A percentile compares a stretch with the other conserved stretches of the same genome.
phyloP scores from a whole-genome alignment of 495 filamentous ascomycete genomes.

The Hypoxylon crocopeplum region DNA sequence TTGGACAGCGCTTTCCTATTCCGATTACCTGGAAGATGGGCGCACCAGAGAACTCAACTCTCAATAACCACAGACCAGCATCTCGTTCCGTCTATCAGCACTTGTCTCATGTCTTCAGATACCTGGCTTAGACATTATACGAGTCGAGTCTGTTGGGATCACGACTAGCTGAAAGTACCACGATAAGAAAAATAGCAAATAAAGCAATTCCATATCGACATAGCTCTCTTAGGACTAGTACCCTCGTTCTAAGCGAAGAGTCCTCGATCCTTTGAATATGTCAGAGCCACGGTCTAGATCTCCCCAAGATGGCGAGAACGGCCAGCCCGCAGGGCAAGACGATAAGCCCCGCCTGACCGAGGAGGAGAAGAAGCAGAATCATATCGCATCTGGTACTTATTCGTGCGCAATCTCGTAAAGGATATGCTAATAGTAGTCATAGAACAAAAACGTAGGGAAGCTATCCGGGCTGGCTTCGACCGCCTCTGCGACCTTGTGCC shows the following conservation, averaged over 20 bases:
- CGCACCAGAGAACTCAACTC: slow-evolving; percentile 14
- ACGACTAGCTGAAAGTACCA: background rate
- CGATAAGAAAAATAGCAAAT: background rate
- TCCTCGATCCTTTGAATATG: slow-evolving; percentile 16
- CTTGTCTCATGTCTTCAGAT: slow-evolving; percentile 35
- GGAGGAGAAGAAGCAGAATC: slow-evolving; percentile 88
- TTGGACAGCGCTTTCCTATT: too few species aligned
- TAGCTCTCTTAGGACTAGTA: background rate
- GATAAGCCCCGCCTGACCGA: slow-evolving; percentile 83
- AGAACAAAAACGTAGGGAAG: slow-evolving; percentile 88
- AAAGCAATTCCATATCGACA: background rate
- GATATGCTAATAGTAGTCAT: background rate
- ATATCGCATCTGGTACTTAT: slow-evolving; percentile 71
- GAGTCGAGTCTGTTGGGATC: slow-evolving; percentile 22
- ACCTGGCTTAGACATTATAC: slow-evolving; percentile 17
- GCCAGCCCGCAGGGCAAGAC: slow-evolving; percentile 22
- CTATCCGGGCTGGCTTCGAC: slow-evolving; percentile 89
- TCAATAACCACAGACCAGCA: slow-evolving; percentile 17
- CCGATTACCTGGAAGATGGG: slow-evolving; percentile 26
- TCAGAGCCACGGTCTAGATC: slow-evolving; percentile 38
- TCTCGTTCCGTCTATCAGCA: slow-evolving; percentile 10
- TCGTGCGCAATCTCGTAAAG: background rate
- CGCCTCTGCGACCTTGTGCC: slow-evolving; percentile 82
- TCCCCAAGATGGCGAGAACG: slow-evolving; percentile 37
- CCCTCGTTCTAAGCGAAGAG: background rate